Percentiles rank a stretch among this genome's conserved stretches.
Evolutionary conservation across 371 early-diverging fungal genomes (phyloP).

Genomic region (Rhizomucor pusillus): DNA sequence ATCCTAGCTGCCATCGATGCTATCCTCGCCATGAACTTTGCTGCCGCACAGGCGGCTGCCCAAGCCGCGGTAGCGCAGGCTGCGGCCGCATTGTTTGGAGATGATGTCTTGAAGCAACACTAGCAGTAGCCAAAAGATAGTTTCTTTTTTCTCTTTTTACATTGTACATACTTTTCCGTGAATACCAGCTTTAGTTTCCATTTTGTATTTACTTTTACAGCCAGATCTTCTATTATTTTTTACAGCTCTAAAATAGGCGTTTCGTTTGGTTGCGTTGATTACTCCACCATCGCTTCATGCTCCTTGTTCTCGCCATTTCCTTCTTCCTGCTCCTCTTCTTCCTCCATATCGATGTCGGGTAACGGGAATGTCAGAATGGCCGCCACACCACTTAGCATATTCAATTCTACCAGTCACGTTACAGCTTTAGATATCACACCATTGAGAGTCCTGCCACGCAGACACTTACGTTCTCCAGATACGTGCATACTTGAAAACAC

Average conservation of each 20-base stretch:
- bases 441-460: background rate
- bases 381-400: conserved; percentile 92
- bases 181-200: background rate
- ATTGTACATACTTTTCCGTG: background rate
- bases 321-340: conserved; percentile 40
- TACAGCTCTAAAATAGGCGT: background rate
- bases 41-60: conserved; percentile 47
- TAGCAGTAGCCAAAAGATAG: too few species aligned
- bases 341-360: conserved; percentile 63
- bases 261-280: background rate
- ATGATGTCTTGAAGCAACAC: conserved; percentile 26
- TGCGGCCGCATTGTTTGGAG: conserved; percentile 44
- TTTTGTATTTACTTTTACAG: conserved; percentile 1
- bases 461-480: conserved; percentile 84
- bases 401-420: conserved; percentile 61
- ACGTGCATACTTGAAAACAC: conserved; percentile 92
- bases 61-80: conserved; percentile 48
- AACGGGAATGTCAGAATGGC: conserved; percentile 86
- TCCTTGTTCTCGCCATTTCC: conserved; percentile 8
- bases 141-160: too few species aligned
- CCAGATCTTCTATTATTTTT: background rate
- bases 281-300: conserved; percentile 6
- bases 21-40: conserved; percentile 49
- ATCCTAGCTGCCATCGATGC: conserved; percentile 72
- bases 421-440: background rate